Conservation (phyloP, 176 grass and related monocot species). For the Cenchrus fungigraminus region DNA sequence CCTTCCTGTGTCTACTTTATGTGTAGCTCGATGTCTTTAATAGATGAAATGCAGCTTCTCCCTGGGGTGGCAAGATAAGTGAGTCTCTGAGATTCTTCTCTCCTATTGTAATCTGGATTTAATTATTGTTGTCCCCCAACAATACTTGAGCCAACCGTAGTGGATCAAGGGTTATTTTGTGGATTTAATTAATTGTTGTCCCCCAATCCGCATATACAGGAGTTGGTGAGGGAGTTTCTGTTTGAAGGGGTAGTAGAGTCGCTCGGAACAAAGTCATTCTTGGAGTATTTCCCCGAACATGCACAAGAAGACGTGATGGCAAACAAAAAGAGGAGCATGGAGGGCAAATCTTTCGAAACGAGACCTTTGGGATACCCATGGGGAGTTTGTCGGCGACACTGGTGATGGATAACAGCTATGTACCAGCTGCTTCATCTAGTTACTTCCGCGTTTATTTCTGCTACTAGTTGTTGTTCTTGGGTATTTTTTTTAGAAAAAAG, state of each 20-base stretch:
- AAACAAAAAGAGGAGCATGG: conserved; percentile 72
- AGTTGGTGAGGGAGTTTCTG: conserved; percentile 69
- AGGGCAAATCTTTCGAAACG: conserved; percentile 74
- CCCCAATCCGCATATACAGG: conserved; percentile 34
- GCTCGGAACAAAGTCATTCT: conserved; percentile 72
- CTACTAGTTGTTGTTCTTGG: neutral
- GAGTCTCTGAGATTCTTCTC: conserved; percentile 96
- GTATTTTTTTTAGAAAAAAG: too few species aligned
- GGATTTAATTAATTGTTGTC: neutral
- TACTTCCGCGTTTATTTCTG: neutral
- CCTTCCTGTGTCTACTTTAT: conserved; percentile 49
- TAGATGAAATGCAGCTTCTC: conserved; percentile 92
- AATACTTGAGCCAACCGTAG: conserved; percentile 50
- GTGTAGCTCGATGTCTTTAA: conserved; percentile 56
- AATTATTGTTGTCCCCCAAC: neutral
- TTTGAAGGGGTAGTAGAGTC: conserved; percentile 79
- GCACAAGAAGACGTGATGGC: conserved; percentile 49
- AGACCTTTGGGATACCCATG: conserved; percentile 76
- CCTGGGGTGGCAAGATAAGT: conserved; percentile 94
- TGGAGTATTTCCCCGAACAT: conserved; percentile 91
- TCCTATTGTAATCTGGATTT: conserved; percentile 76
- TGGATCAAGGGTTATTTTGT: neutral
- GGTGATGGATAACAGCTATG: neutral
- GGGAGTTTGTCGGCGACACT: conserved; percentile 42
- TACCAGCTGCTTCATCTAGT: neutral